phyloP scores from a whole-genome alignment of 495 filamentous ascomycete genomes.

The Apodospora peruviana region DNA sequence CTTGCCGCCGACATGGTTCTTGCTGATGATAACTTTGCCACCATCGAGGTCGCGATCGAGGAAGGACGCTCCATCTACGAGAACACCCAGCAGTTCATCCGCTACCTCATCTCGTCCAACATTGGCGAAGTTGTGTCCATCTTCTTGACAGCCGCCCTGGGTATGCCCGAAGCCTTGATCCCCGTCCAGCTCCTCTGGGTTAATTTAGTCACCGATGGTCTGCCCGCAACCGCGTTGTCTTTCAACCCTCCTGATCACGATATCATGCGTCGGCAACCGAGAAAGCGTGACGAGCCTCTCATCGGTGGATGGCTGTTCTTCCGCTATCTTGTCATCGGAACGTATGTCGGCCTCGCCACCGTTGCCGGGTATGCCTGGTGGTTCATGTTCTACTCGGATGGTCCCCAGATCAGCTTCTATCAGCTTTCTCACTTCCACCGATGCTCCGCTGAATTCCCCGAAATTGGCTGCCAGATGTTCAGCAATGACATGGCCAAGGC shows the following conservation, averaged over 20 bases:
- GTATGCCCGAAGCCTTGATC: slow-evolving; percentile 97
- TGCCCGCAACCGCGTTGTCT: slow-evolving; percentile 91
- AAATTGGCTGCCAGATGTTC: slow-evolving; percentile 95
- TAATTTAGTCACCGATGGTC: slow-evolving; percentile 95
- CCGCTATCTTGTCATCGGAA: slow-evolving; percentile 93
- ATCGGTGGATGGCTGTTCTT: slow-evolving; percentile 96
- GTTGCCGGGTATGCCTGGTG: slow-evolving; percentile 99
- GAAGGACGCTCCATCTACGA: slow-evolving; percentile 98
- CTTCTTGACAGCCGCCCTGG: slow-evolving; percentile 92
- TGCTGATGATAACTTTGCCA: slow-evolving; percentile 97
- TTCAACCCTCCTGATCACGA: slow-evolving; percentile 98
- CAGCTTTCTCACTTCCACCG: slow-evolving; percentile 92
- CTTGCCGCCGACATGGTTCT: slow-evolving; percentile 98
- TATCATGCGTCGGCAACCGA: slow-evolving; percentile 87
- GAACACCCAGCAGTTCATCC: slow-evolving; percentile 99
- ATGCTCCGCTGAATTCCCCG: slow-evolving; percentile 79
- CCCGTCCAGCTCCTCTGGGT: slow-evolving; percentile 99
- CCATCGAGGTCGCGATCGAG: slow-evolving; percentile 92
- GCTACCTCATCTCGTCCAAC: slow-evolving; percentile 97
- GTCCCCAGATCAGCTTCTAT: slow-evolving; percentile 88
- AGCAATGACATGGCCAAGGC: slow-evolving; percentile 80
- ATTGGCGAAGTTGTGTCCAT: slow-evolving; percentile 99
- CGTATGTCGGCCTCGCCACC: slow-evolving; percentile 90
- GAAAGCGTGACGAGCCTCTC: slow-evolving; percentile 86
- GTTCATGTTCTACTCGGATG: slow-evolving; percentile 94